Percentiles rank a stretch among this genome's conserved stretches.
Conservation (phyloP, 805 yeast species). For the Suhomyces vadensis region DNA sequence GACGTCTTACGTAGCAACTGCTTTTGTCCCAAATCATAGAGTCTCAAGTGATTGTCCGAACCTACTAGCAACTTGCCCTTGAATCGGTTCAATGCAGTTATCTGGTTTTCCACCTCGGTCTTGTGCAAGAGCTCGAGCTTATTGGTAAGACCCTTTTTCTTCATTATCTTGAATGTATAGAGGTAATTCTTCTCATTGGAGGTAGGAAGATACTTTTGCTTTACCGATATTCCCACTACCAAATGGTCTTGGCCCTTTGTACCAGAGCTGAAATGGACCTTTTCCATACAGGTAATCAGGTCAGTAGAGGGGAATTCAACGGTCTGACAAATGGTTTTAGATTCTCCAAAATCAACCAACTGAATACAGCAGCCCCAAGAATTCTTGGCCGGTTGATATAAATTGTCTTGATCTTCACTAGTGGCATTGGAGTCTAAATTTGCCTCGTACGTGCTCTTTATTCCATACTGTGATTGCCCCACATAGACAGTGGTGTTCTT, state of each 20-base stretch:
- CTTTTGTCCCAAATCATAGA: slow-evolving; percentile 75
- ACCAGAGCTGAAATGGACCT: slow-evolving; percentile 26
- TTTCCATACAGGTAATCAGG: slow-evolving; percentile 42
- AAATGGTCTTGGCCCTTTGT: slow-evolving; percentile 34
- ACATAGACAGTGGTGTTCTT: slow-evolving; percentile 31
- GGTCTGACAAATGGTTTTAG: slow-evolving; percentile 38
- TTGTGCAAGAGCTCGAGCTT: slow-evolving; percentile 54
- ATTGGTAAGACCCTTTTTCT: slow-evolving; percentile 9
- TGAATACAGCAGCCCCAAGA: slow-evolving; percentile 59
- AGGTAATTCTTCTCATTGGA: slow-evolving; percentile 28
- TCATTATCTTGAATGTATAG: slow-evolving; percentile 37
- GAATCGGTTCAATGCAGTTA: slow-evolving; percentile 53
- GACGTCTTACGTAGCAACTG: slow-evolving; percentile 74
- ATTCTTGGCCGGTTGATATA: slow-evolving; percentile 24
- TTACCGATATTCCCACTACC: slow-evolving; percentile 45
- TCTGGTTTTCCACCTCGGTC: slow-evolving; percentile 53
- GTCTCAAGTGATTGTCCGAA: slow-evolving; percentile 48
- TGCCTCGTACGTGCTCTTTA: slow-evolving; percentile 28
- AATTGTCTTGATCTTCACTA: slow-evolving; percentile 11
- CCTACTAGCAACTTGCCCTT: slow-evolving; percentile 62
- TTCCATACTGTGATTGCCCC: slow-evolving; percentile 47
- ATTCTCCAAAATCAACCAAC: slow-evolving; percentile 36
- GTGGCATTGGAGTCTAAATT: slow-evolving; percentile 14
- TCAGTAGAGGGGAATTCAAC: slow-evolving; percentile 47
- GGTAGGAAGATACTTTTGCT: slow-evolving; percentile 31